These are phyloP conservation scores for Russula earlei DNA, from an alignment of 768 basidiomycete species.

Conservation along the genomic window DNA sequence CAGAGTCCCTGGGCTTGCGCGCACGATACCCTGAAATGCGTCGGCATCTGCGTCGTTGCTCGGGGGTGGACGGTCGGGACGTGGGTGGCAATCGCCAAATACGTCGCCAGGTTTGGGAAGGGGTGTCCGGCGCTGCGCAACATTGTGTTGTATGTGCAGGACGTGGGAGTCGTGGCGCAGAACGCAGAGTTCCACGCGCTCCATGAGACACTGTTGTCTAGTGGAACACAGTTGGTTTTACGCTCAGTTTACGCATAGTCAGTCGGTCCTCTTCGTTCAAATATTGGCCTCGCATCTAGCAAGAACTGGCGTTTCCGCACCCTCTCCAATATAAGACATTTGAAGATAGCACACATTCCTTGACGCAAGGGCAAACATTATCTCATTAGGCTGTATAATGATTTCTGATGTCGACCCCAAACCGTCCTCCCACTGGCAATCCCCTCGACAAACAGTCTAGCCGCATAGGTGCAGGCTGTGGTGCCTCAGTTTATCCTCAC, in stretches of 20 bases:
- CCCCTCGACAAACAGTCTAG: no score
- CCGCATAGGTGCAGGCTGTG: no score
- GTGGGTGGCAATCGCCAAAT: background rate
- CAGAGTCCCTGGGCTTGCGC: background rate
- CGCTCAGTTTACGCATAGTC: background rate
- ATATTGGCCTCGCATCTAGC: no score
- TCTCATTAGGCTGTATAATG: no score
- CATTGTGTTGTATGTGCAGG: background rate
- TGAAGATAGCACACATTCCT: no score
- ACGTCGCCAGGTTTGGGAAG: background rate
- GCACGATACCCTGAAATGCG: slow-evolving; percentile 2
- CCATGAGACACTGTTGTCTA: background rate
- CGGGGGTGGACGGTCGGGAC: background rate
- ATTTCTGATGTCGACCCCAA: no score
- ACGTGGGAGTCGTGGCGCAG: background rate
- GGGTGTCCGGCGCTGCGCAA: slow-evolving; percentile 1
- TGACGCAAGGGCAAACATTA: no score
- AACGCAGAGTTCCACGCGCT: background rate
- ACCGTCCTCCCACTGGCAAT: no score
- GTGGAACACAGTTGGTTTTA: background rate
- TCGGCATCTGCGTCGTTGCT: slow-evolving; percentile 6
- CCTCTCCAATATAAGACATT: no score
- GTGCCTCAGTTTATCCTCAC: no score
- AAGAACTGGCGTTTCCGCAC: no score
- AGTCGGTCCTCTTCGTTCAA: no score